These are phyloP conservation scores for Yamadazyma buinensis DNA, from an alignment of 1,139 yeast species.

Conservation along the genomic window DNA sequence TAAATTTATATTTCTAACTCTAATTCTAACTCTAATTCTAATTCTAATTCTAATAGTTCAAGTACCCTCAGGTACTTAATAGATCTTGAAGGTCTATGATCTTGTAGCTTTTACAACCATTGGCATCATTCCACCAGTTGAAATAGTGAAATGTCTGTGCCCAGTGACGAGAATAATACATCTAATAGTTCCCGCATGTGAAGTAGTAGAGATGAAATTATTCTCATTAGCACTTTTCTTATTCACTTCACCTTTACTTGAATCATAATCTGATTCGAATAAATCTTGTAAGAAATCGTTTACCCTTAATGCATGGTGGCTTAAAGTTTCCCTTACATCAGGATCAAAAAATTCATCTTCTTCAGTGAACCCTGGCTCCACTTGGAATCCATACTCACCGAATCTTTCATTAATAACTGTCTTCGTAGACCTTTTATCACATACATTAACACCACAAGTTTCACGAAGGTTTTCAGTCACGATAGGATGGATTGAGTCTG, in stretches of 20 bases:
- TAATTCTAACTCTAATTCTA: no score
- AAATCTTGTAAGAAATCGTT: constrained; percentile 44
- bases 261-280: constrained; percentile 32
- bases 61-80: no score
- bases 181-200: constrained; percentile 63
- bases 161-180: constrained; percentile 48
- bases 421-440: constrained; percentile 54
- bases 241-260: constrained; percentile 17
- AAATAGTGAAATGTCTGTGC: constrained; percentile 53
- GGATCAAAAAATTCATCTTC: constrained; percentile 43
- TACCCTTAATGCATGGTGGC: constrained; percentile 46
- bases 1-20: no score
- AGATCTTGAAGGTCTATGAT: no score
- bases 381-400: constrained; percentile 20
- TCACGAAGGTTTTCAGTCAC: constrained; percentile 68
- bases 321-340: constrained; percentile 37
- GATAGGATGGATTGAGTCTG: constrained; percentile 22
- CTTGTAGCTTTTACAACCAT: constrained; percentile 46
- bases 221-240: constrained; percentile 19
- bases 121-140: constrained; percentile 59
- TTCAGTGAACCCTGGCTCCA: constrained; percentile 46
- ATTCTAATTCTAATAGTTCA: no score
- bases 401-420: constrained; percentile 14
- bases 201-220: constrained; percentile 46
- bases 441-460: constrained; percentile 61